Evolutionary conservation across 768 basidiomycete species (phyloP).

Genomic region (Rhodotorula kratochvilovae): DNA sequence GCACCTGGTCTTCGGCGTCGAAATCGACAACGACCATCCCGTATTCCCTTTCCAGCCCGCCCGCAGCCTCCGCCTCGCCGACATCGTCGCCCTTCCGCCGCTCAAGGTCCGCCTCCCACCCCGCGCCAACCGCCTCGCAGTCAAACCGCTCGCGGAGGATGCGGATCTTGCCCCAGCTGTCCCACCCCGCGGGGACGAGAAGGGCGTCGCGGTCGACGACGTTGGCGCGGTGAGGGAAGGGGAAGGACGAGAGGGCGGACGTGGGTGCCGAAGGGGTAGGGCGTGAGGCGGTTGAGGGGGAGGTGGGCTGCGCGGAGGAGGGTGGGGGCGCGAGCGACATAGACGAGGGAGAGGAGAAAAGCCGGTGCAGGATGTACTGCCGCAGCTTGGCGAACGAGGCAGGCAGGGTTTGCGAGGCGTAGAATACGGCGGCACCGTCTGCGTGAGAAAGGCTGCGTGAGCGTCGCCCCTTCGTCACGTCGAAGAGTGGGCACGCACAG

Average conservation of each 20-base stretch:
- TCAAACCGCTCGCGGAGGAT: constrained; percentile 90
- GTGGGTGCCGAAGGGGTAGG: neutral
- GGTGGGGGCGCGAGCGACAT: neutral
- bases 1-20: constrained; percentile 16
- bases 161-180: constrained; percentile 92
- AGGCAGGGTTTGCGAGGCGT: constrained; percentile 72
- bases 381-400: constrained; percentile 68
- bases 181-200: constrained; percentile 93
- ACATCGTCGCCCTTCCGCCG: constrained; percentile 3
- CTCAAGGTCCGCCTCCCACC: constrained; percentile 52
- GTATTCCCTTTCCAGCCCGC: constrained; percentile 17
- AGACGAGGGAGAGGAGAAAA: constrained; percentile 54
- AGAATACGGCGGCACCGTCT: constrained; percentile 92
- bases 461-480: neutral
- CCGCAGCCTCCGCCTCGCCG: neutral
- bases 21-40: constrained; percentile 35
- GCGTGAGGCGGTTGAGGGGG: constrained; percentile 47
- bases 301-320: neutral
- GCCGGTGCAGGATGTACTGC: constrained; percentile 74
- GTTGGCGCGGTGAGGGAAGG: constrained; percentile 81
- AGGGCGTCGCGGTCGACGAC: constrained; percentile 87
- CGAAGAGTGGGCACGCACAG: constrained; percentile 58
- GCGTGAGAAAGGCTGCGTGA: neutral
- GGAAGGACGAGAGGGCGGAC: constrained; percentile 50
- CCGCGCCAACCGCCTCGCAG: constrained; percentile 69